These are phyloP conservation scores for Sarocladium oryzae DNA, from an alignment of 2,329 filamentous ascomycete genomes.

Conservation along the genomic window DNA sequence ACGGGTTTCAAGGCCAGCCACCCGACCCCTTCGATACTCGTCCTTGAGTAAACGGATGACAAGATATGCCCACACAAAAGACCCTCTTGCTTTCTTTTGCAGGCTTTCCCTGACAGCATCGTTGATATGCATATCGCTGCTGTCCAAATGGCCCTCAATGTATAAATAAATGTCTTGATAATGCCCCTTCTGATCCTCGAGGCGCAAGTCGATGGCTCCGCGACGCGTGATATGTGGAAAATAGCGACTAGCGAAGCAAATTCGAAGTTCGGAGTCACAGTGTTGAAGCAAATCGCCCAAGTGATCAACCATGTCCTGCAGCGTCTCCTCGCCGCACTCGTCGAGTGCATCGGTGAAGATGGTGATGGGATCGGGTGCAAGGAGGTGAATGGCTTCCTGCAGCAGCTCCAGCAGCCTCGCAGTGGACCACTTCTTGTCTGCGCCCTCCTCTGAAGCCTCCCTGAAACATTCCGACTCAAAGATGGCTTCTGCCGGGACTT, in stretches of 20 bases:
- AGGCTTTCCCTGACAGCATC: constrained; percentile 17
- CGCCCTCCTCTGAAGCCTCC: background rate
- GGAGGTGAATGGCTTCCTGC: background rate
- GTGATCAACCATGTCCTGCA: constrained; percentile 35
- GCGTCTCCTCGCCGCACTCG: constrained; percentile 37
- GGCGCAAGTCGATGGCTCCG: constrained; percentile 20
- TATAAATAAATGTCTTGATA: constrained; percentile 28
- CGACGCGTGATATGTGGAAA: constrained; percentile 34
- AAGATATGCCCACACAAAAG: constrained; percentile 36
- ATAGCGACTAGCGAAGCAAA: constrained; percentile 39
- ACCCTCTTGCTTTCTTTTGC: constrained; percentile 26
- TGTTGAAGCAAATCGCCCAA: constrained; percentile 33
- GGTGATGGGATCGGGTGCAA: background rate
- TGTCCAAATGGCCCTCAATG: constrained; percentile 21
- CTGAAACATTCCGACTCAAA: background rate
- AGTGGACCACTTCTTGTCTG: background rate
- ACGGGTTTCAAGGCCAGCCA: constrained; percentile 2
- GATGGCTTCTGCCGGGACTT: background rate
- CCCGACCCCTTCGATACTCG: constrained; percentile 20
- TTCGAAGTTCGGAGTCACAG: constrained; percentile 18
- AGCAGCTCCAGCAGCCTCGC: background rate
- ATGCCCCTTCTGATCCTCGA: constrained; percentile 31
- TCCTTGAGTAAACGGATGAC: constrained; percentile 31
- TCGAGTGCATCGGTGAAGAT: constrained; percentile 36
- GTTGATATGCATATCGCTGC: constrained; percentile 11